phyloP scores from a whole-genome alignment of 2,329 filamentous ascomycete genomes.

The Penicillium hesseltinei region DNA sequence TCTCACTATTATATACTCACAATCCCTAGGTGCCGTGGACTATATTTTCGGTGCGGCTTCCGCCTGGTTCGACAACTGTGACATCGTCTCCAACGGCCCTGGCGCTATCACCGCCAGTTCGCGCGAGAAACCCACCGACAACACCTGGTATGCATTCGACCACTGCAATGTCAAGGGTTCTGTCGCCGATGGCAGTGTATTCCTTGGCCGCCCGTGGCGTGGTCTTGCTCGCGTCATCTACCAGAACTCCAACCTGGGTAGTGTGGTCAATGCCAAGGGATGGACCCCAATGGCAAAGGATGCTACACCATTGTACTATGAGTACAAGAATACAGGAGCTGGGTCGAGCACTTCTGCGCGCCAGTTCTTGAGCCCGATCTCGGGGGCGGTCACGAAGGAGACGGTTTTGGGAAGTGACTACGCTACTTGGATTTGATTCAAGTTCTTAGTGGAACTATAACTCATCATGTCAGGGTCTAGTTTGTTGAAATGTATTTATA shows the following conservation, averaged over 20 bases:
- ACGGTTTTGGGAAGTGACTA: slow-evolving; percentile 27
- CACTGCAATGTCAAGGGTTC: slow-evolving; percentile 26
- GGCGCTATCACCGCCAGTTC: slow-evolving; percentile 36
- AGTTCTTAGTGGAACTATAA: slow-evolving; percentile 2
- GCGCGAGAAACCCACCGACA: slow-evolving; percentile 24
- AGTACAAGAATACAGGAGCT: slow-evolving; percentile 29
- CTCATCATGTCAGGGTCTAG: too few species aligned
- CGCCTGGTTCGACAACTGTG: slow-evolving; percentile 32
- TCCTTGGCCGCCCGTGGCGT: slow-evolving; percentile 37
- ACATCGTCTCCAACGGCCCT: slow-evolving; percentile 32
- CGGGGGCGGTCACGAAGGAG: slow-evolving; percentile 25
- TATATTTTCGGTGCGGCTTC: slow-evolving; percentile 38
- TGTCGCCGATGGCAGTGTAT: slow-evolving; percentile 25
- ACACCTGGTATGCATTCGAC: slow-evolving; percentile 35
- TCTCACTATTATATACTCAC: neutral
- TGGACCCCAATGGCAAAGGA: slow-evolving; percentile 35
- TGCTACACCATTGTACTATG: slow-evolving; percentile 34
- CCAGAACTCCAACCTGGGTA: slow-evolving; percentile 29
- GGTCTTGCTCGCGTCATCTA: slow-evolving; percentile 36
- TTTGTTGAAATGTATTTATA: neutral
- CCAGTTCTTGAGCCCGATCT: slow-evolving; percentile 23
- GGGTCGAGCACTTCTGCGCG: slow-evolving; percentile 23
- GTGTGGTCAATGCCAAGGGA: slow-evolving; percentile 32
- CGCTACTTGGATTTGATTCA: slow-evolving; percentile 21
- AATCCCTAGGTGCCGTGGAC: slow-evolving; percentile 30